These are phyloP conservation scores for Ceratocystis papillata DNA, from an alignment of 2,329 filamentous ascomycete species.

Conservation along the genomic window DNA sequence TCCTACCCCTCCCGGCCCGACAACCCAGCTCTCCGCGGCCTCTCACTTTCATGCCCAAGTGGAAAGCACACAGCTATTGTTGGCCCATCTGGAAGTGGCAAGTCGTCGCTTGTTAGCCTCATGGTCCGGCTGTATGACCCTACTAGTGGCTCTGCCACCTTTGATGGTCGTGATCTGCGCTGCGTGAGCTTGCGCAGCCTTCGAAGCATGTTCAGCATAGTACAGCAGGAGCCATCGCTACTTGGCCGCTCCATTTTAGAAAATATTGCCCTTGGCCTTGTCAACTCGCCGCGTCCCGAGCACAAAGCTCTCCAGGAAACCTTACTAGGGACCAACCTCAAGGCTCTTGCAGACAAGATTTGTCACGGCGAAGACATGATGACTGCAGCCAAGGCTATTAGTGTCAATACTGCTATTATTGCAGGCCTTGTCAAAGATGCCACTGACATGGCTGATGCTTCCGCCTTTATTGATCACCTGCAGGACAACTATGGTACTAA, in stretches of 20 bases:
- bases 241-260: constrained; percentile 40
- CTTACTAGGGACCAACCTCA: constrained; percentile 41
- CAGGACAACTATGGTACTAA: constrained; percentile 44
- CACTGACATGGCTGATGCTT: constrained; percentile 48
- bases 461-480: constrained; percentile 43
- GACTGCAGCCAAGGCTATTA: constrained; percentile 35
- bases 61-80: constrained; percentile 46
- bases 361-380: constrained; percentile 41
- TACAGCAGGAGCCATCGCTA: constrained; percentile 39
- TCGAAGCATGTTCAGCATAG: constrained; percentile 36
- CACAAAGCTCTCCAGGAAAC: constrained; percentile 35
- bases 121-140: constrained; percentile 49
- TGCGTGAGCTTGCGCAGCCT: constrained; percentile 39
- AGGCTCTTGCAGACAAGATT: constrained; percentile 42
- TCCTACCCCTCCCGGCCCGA: constrained; percentile 37
- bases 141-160: constrained; percentile 36
- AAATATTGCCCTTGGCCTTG: constrained; percentile 42
- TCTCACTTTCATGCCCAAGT: constrained; percentile 40
- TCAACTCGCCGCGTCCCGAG: constrained; percentile 35
- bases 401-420: constrained; percentile 41
- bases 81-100: constrained; percentile 48
- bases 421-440: constrained; percentile 41
- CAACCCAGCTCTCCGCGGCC: constrained; percentile 35
- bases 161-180: constrained; percentile 41
- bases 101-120: constrained; percentile 46